A percentile compares a stretch with the other conserved stretches of the same genome.
phyloP scores from a whole-genome alignment of 2,329 filamentous ascomycete species.

The Fusarium aywerte region DNA sequence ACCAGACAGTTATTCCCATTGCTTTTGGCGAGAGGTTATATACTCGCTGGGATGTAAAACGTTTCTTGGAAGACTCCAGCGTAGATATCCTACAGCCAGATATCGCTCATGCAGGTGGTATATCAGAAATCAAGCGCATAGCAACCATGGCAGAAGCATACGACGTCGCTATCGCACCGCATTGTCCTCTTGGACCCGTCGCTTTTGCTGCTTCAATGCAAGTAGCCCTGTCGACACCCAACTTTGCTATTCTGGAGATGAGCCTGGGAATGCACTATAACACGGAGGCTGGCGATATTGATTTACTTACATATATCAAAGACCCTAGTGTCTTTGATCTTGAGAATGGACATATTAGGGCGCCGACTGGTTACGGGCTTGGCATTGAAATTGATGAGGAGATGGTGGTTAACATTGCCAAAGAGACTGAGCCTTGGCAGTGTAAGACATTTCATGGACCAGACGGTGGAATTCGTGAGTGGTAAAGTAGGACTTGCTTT shows the following conservation, averaged over 20 bases:
- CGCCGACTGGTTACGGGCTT: slow-evolving; percentile 69
- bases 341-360: slow-evolving; percentile 71
- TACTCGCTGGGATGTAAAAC: slow-evolving; percentile 77
- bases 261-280: slow-evolving; percentile 85
- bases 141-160: slow-evolving; percentile 78
- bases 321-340: slow-evolving; percentile 74
- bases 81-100: slow-evolving; percentile 81
- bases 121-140: slow-evolving; percentile 76
- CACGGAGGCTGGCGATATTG: slow-evolving; percentile 68
- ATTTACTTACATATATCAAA: slow-evolving; percentile 73
- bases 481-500: neutral
- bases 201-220: slow-evolving; percentile 78
- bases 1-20: slow-evolving; percentile 65
- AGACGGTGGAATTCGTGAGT: slow-evolving; percentile 21
- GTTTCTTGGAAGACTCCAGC: slow-evolving; percentile 73
- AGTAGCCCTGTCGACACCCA: slow-evolving; percentile 68
- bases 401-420: slow-evolving; percentile 67
- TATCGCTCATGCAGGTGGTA: slow-evolving; percentile 76
- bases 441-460: slow-evolving; percentile 21
- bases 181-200: slow-evolving; percentile 78
- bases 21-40: slow-evolving; percentile 79
- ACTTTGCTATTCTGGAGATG: slow-evolving; percentile 83
- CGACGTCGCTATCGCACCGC: slow-evolving; percentile 77
- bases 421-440: slow-evolving; percentile 70
- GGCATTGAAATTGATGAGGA: slow-evolving; percentile 80